Evolutionary conservation across 2,329 filamentous ascomycete genomes (phyloP).

Genomic region (Herpotrichia juniperi): DNA sequence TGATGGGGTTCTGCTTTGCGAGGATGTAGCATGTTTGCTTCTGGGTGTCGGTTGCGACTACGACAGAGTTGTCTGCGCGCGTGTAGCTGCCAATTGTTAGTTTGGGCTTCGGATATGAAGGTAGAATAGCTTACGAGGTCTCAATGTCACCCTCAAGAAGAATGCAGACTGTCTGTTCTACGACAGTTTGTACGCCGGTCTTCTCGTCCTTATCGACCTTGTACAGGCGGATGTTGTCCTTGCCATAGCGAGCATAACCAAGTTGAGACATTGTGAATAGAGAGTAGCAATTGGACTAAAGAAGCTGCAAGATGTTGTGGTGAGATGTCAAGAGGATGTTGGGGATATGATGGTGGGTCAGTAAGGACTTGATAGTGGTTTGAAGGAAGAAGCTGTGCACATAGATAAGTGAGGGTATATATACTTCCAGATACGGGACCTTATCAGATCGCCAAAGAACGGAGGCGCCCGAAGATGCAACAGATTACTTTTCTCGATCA

Average conservation of each 20-base stretch:
- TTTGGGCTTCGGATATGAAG: background rate
- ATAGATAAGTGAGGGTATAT: conserved; percentile 26
- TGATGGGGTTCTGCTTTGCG: conserved; percentile 91
- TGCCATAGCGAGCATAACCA: conserved; percentile 75
- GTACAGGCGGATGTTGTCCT: conserved; percentile 98
- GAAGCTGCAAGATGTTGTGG: background rate
- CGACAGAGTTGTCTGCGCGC: conserved; percentile 87
- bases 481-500: conserved; percentile 29
- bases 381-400: conserved; percentile 1
- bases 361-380: conserved; percentile 13
- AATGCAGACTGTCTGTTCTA: conserved; percentile 93
- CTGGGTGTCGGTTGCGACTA: conserved; percentile 96
- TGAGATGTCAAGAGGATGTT: background rate
- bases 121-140: conserved; percentile 64
- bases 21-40: conserved; percentile 93
- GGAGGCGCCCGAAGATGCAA: conserved; percentile 40
- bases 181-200: conserved; percentile 81
- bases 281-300: conserved; percentile 2
- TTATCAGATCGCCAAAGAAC: conserved; percentile 38
- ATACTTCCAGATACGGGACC: conserved; percentile 30
- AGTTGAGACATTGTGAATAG: conserved; percentile 52
- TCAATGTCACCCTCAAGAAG: conserved; percentile 93
- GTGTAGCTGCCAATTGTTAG: conserved; percentile 72
- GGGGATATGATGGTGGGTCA: conserved; percentile 1
- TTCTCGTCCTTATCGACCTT: conserved; percentile 85